Evolutionary conservation across 768 basidiomycete species (phyloP), one percentile per base, ranked within the genome.

Genomic region (Boletus bicolor): DNA sequence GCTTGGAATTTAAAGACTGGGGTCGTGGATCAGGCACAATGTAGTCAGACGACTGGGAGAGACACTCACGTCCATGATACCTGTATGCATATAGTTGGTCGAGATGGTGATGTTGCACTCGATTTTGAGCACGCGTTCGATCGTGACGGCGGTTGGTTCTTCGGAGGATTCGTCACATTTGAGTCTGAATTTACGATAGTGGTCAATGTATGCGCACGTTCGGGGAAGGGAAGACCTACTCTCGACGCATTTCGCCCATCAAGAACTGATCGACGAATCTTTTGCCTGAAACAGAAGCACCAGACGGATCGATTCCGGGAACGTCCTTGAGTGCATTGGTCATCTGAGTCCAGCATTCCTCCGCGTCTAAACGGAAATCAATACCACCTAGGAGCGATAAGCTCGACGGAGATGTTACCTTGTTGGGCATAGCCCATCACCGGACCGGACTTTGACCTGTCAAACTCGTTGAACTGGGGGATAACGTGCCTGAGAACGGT

Each of bases 381-480:
- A 39, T 19, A 42, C 30, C 4, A 17, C n/a, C 8, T 4, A 14
- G 3, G 35, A 19, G 26, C 2, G 9, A 44, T 28, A 8, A 8
- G 7, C 1, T 45, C 7, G 7, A 36, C 8, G 26, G 37, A 46
- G 39, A 11, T 47, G 60, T 35, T 37, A 79, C 76, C 81, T 81
- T 98, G 96, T 69, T 98, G 97, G 2, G 94, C 86, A 64, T 85
- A 93, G 17, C 79, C 79, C 10, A 74, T 63, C 54, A 70, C 58
- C 73, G 63, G 72, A 44, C 64, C 75, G 46, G 65, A 73, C 71
- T 59, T 73, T 74, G 71, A 74, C 53, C 76, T 76, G 62, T 77
- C 82, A 62, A 78, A 61, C 67, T 98, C 94, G 4, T 85, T 89
- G 64, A 99, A 98, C 73, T 98, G 97, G 3, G 96, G 96, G 32